Conservation (phyloP, 78 protist genomes). For the Dictyostelium firmibasis region DNA sequence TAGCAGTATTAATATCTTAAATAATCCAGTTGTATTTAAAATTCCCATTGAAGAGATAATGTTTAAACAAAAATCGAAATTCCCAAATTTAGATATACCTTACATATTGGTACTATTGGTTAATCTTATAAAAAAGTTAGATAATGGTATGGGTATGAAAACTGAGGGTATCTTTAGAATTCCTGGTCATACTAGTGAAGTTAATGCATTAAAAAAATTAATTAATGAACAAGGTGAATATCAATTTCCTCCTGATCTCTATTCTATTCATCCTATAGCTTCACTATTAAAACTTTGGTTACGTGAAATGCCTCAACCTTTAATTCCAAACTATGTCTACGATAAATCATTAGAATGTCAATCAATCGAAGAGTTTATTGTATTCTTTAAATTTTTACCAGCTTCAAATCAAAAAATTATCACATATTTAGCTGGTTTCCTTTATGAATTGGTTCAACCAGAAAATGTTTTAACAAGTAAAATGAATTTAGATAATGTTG, state of each 20-base stretch:
- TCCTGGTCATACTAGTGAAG: slow-evolving; percentile 26
- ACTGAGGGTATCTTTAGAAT: slow-evolving; percentile 77
- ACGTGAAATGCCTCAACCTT: slow-evolving; percentile 73
- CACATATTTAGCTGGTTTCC: slow-evolving; percentile 9
- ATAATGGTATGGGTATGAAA: slow-evolving; percentile 30
- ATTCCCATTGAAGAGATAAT: slow-evolving; percentile 44
- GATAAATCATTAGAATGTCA: slow-evolving; percentile 32
- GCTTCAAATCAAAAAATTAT: slow-evolving; percentile 41
- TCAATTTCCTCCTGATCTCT: background rate
- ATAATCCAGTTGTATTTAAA: slow-evolving; percentile 3
- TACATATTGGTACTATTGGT: slow-evolving; percentile 34
- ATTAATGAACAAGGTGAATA: slow-evolving; percentile 61
- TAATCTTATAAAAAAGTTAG: slow-evolving; percentile 3
- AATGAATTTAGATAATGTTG: slow-evolving; percentile 58
- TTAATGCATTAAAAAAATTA: background rate
- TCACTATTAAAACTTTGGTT: slow-evolving; percentile 59
- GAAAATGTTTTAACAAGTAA: slow-evolving; percentile 17
- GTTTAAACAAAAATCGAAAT: slow-evolving; percentile 18
- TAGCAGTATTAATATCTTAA: background rate
- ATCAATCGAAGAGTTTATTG: background rate
- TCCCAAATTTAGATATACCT: slow-evolving; percentile 56
- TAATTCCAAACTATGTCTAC: slow-evolving; percentile 56
- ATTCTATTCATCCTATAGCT: slow-evolving; percentile 12
- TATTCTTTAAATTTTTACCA: slow-evolving; percentile 10
- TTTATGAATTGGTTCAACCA: slow-evolving; percentile 14